phyloP scores from a whole-genome alignment of 805 yeast genomes.

The Metahyphopichia silvanorum region DNA sequence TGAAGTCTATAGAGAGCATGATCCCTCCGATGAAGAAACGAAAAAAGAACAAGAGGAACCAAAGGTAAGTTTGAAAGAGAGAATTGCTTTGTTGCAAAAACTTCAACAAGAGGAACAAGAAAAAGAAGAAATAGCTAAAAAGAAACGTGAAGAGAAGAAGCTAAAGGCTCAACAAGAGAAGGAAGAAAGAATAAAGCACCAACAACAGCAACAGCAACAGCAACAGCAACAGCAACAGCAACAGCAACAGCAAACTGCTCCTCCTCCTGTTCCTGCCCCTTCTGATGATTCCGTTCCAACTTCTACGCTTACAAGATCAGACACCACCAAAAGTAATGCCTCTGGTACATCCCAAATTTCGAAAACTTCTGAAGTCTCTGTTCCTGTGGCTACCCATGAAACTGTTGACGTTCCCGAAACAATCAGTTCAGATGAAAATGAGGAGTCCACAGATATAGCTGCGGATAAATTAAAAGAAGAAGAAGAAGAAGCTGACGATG shows the following conservation, averaged over 20 bases:
- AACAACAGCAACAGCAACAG: constrained; percentile 15
- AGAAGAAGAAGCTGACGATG: constrained; percentile 8
- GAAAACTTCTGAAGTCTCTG: not conserved
- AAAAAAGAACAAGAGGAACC: constrained; percentile 58
- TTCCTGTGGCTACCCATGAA: not conserved
- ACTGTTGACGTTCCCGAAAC: not conserved
- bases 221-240: constrained; percentile 11
- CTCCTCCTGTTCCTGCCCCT: not conserved
- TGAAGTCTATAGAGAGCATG: constrained; percentile 21
- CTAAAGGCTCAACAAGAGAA: constrained; percentile 33
- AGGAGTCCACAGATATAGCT: not conserved
- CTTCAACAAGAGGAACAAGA: constrained; percentile 80
- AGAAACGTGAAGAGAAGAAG: constrained; percentile 51
- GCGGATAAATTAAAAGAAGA: constrained; percentile 3
- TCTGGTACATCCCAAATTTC: not conserved
- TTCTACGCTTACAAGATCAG: not conserved
- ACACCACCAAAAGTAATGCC: not conserved
- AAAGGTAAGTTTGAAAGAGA: constrained; percentile 76
- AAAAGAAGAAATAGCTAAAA: constrained; percentile 57
- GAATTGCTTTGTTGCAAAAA: constrained; percentile 80
- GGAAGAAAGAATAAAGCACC: constrained; percentile 19
- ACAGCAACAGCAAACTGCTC: constrained; percentile 7
- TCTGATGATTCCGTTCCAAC: not conserved
- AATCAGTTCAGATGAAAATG: not conserved
- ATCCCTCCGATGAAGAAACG: constrained; percentile 21